Evolutionary conservation across 2,329 filamentous ascomycete genomes (phyloP), one percentile per base, ranked within the genome.

Genomic region (Akanthomyces dipterigenus): DNA sequence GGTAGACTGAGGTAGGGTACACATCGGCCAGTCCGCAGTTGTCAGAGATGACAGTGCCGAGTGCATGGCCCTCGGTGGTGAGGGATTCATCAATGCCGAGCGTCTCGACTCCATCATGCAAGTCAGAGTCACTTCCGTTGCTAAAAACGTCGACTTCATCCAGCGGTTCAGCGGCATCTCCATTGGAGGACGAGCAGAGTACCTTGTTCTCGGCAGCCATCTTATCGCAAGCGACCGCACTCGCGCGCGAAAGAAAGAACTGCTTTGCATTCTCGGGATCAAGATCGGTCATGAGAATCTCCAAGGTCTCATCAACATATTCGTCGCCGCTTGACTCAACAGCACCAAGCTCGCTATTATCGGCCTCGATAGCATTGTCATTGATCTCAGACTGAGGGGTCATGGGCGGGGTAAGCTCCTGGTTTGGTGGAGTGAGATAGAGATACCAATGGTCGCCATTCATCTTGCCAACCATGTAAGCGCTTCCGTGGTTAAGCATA

Each of bases 391-490:
- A 77, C 50, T 83, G 78, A 6, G 93, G 93, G 12, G 90, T 96
- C 34, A 87, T 81, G 61, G 93, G 93, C 5, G 93, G 92, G 0
- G 93, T 96, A 66, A 96, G 80, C 59, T 84, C 80, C 53, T 85
- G 88, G 72, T 89, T 88, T 20, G 95, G 93, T 56, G 91, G 91
- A 14, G 95, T 98, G 70, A 98, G 88, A 78, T 99, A 99, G 61
- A 99, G 80, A 73, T 98, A 98, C 95, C 95, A 99, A 70, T 99
- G 95, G 75, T 99, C 95, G 62, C 95, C 93, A 69, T 99, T 99
- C 93, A 98, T 98, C 79, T 97, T 98, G 71, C 95, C 95, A 66
- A 99, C 96, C 93, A 98, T 96, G 76, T 99, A 99, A 55, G 95
- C 95, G 75, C 93, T 98, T 60, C 95, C 95, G 61, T 90, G 88